Evolutionary conservation across 2,329 filamentous ascomycete genomes (phyloP).

Genomic region (Botrytis hyacinthi): DNA sequence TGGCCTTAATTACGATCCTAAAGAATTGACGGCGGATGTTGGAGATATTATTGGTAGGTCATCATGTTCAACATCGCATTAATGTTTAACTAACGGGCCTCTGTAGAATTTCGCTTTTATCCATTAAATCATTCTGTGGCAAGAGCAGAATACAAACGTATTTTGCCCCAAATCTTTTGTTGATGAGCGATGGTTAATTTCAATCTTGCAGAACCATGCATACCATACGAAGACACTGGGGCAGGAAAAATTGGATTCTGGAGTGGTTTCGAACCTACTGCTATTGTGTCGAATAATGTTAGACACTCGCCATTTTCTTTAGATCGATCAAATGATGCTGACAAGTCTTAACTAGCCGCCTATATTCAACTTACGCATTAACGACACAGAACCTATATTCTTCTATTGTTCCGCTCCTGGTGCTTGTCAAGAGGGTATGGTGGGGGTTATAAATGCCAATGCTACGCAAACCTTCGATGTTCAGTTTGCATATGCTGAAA

Average conservation of each 20-base stretch:
- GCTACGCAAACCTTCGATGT: conserved; percentile 47
- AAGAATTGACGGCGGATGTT: conserved; percentile 41
- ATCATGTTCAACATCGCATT: background rate
- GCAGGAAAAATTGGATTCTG: conserved; percentile 52
- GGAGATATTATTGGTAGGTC: conserved; percentile 49
- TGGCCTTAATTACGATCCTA: conserved; percentile 40
- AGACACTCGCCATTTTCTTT: conserved; percentile 28
- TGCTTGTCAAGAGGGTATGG: conserved; percentile 69
- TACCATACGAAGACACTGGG: conserved; percentile 57
- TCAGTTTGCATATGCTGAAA: conserved; percentile 49
- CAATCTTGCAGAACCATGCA: conserved; percentile 50
- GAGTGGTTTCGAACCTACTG: conserved; percentile 49
- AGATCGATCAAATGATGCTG: conserved; percentile 7
- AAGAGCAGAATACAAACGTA: conserved; percentile 51
- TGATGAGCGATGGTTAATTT: background rate
- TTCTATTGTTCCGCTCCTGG: conserved; percentile 68
- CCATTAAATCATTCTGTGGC: conserved; percentile 64
- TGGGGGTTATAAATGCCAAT: conserved; percentile 72
- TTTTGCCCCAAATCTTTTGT: background rate
- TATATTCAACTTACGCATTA: conserved; percentile 48
- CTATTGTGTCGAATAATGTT: conserved; percentile 44
- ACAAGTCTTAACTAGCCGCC: conserved; percentile 37
- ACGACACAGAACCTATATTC: conserved; percentile 62
- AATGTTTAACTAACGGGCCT: conserved; percentile 13
- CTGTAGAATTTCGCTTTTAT: conserved; percentile 55